Percentiles rank a stretch among this genome's conserved stretches.
These are phyloP conservation scores for Gossypium schwendimanii DNA, from an alignment of 441 rosid genomes.

Conservation along the genomic window DNA sequence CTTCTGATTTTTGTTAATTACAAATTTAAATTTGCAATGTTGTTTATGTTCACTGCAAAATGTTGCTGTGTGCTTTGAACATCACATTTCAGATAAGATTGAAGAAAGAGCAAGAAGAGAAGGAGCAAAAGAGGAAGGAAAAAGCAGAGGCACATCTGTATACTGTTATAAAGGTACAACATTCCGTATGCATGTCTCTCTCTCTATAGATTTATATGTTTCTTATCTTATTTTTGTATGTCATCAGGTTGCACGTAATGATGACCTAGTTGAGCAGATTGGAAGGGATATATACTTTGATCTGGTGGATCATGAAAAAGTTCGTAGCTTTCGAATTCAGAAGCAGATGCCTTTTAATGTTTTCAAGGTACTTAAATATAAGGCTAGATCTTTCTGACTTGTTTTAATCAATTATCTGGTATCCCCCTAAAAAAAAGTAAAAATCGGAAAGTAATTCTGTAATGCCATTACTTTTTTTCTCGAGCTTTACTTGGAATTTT, in stretches of 20 bases:
- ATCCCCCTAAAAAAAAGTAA: neutral
- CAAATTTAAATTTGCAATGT: neutral
- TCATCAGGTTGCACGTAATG: constrained; percentile 51
- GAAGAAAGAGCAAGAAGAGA: constrained; percentile 71
- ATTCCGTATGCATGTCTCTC: constrained; percentile 9
- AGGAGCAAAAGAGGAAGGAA: constrained; percentile 52
- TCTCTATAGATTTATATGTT: neutral
- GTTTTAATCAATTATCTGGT: neutral
- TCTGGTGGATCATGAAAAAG: constrained; percentile 78
- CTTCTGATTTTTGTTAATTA: neutral
- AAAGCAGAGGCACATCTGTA: constrained; percentile 64
- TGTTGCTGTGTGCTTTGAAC: neutral
- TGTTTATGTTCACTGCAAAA: neutral
- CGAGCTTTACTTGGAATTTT: neutral
- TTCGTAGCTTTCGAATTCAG: constrained; percentile 64
- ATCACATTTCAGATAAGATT: constrained; percentile 37
- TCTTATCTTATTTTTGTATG: constrained; percentile 8
- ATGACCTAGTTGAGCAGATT: constrained; percentile 45
- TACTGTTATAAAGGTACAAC: constrained; percentile 52
- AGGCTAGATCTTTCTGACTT: neutral
- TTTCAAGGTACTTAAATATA: constrained; percentile 44
- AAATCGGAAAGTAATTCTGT: neutral
- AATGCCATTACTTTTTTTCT: neutral
- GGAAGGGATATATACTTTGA: constrained; percentile 69
- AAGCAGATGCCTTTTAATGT: constrained; percentile 51